Conservation (phyloP, 768 basidiomycete species). For the Arthromyces matolae region DNA sequence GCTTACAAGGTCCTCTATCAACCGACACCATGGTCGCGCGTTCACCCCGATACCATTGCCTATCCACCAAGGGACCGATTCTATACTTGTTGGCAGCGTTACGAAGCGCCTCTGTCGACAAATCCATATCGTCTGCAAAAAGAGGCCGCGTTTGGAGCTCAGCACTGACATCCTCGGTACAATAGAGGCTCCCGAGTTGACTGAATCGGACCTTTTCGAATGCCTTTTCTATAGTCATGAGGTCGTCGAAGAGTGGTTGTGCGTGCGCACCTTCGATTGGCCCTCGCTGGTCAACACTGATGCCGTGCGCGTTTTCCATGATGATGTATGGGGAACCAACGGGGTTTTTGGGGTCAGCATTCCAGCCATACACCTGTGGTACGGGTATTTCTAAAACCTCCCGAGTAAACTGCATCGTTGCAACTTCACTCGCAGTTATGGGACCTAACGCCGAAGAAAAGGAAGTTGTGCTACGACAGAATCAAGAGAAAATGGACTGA, state of each 20-base stretch:
- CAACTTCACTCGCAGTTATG: conserved; percentile 34
- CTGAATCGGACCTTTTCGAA: conserved; percentile 23
- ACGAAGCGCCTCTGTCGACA: conserved; percentile 1
- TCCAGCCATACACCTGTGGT: conserved; percentile 29
- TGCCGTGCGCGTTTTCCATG: conserved; percentile 28
- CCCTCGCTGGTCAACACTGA: conserved; percentile 18
- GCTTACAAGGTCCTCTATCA: conserved; percentile 32
- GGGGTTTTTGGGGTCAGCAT: conserved; percentile 18
- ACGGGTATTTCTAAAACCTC: conserved; percentile 23
- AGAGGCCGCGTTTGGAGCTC: conserved; percentile 13
- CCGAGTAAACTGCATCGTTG: conserved; percentile 30
- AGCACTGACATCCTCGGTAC: conserved; percentile 24
- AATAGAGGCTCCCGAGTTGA: conserved; percentile 33
- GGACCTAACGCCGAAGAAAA: neutral
- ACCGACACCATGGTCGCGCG: conserved; percentile 20
- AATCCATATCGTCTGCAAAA: conserved; percentile 2
- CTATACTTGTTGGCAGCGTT: conserved; percentile 20
- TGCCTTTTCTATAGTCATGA: conserved; percentile 20
- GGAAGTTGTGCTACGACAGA: neutral
- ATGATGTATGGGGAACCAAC: conserved; percentile 33
- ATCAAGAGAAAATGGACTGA: conserved; percentile 12
- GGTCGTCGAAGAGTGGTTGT: conserved; percentile 13
- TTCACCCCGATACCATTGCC: conserved; percentile 26
- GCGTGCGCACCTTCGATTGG: conserved; percentile 4
- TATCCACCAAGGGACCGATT: conserved; percentile 27